A percentile compares a stretch with the other conserved stretches of the same genome.
Evolutionary conservation across 2,329 filamentous ascomycete species (phyloP).

Genomic region (Iodosphaeria phyllophila): DNA sequence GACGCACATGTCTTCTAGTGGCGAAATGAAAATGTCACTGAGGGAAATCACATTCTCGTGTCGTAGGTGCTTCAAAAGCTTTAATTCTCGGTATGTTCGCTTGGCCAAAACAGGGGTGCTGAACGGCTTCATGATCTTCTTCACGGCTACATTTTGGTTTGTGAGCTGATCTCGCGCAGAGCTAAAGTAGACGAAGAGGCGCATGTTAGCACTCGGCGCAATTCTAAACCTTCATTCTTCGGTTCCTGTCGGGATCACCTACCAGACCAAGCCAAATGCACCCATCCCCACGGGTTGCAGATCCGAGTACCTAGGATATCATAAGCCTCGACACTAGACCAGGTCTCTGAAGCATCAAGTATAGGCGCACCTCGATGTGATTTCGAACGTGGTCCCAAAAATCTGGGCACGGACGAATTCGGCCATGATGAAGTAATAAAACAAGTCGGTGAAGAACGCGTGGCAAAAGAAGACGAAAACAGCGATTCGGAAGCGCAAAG

Average conservation of each 20-base stretch:
- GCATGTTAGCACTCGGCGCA: constrained; percentile 2
- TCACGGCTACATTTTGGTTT: constrained; percentile 88
- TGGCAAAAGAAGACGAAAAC: no score
- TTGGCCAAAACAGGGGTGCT: constrained; percentile 98
- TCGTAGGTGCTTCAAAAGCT: constrained; percentile 86
- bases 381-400: constrained; percentile 98
- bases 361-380: constrained; percentile 65
- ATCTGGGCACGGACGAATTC: constrained; percentile 99
- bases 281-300: constrained; percentile 98
- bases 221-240: background rate
- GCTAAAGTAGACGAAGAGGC: constrained; percentile 26
- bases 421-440: constrained; percentile 63
- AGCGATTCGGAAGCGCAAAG: no score
- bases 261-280: constrained; percentile 97
- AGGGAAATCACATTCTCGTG: constrained; percentile 98
- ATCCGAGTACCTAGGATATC: constrained; percentile 63
- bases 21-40: constrained; percentile 99
- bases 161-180: constrained; percentile 97
- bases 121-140: constrained; percentile 99
- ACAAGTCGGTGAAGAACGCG: no score
- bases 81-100: constrained; percentile 92
- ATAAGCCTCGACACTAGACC: constrained; percentile 4
- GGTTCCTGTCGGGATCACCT: constrained; percentile 15
- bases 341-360: background rate
- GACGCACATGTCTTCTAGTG: constrained; percentile 87